Evolutionary conservation across 768 basidiomycete species (phyloP).

Genomic region (Russula virescens): DNA sequence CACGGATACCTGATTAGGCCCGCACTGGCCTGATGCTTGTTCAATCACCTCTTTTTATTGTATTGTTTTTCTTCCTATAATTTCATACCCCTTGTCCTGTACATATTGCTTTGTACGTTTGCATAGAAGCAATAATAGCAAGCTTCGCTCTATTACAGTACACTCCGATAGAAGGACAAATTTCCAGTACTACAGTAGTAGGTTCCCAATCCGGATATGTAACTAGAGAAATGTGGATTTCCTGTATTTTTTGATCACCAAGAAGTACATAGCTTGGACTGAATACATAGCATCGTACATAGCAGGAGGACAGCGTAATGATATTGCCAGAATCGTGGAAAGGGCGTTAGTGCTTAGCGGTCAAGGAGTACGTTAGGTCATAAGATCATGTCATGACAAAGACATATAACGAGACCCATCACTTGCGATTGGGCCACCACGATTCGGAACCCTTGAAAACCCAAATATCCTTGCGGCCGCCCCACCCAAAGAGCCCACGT

Average conservation of each 20-base stretch:
- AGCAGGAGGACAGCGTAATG: neutral
- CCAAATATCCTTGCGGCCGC: constrained; percentile 52
- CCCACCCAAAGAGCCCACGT: constrained; percentile 35
- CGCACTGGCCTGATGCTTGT: no score
- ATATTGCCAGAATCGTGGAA: neutral
- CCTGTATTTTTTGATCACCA: neutral
- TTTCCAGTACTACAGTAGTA: no score
- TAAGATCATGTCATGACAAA: constrained; percentile 10
- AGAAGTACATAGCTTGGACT: neutral
- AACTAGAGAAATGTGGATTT: no score
- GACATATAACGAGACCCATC: neutral
- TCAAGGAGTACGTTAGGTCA: constrained; percentile 4
- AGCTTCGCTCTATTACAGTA: no score
- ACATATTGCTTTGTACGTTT: no score
- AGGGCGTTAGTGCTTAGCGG: neutral
- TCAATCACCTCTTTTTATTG: no score
- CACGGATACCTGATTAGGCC: no score
- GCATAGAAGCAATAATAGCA: no score
- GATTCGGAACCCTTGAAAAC: constrained; percentile 48
- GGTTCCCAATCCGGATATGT: no score
- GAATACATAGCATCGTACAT: neutral
- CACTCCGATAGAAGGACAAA: no score
- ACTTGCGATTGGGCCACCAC: constrained; percentile 19
- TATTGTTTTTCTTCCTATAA: no score
- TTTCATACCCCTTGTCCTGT: no score